Conservation (phyloP, 2,329 filamentous ascomycete genomes). For the Hypoxylon sp. region DNA sequence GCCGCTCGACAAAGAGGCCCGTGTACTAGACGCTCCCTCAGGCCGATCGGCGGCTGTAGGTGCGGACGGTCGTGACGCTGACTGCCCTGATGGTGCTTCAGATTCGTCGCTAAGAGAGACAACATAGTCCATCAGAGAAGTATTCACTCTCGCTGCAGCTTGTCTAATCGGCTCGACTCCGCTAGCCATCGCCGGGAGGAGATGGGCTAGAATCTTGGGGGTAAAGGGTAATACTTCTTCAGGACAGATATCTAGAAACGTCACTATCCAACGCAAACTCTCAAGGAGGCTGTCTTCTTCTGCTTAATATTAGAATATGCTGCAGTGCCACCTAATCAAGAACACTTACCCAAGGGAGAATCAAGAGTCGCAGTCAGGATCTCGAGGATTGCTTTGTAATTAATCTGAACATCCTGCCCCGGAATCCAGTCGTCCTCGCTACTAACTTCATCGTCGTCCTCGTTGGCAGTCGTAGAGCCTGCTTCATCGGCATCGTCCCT, state of each 20-base stretch:
- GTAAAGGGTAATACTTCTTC: slow-evolving; percentile 97
- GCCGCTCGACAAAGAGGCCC: slow-evolving; percentile 67
- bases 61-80: slow-evolving; percentile 59
- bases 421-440: slow-evolving; percentile 96
- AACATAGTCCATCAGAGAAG: slow-evolving; percentile 92
- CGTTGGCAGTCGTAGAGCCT: slow-evolving; percentile 67
- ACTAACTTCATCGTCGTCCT: slow-evolving; percentile 70
- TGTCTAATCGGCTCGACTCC: slow-evolving; percentile 90
- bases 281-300: slow-evolving; percentile 95
- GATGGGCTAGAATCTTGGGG: slow-evolving; percentile 89
- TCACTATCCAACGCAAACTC: slow-evolving; percentile 93
- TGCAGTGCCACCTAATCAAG: slow-evolving; percentile 12
- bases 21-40: slow-evolving; percentile 65
- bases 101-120: slow-evolving; percentile 86
- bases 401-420: slow-evolving; percentile 95
- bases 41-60: slow-evolving; percentile 61
- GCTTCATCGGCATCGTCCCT: slow-evolving; percentile 74
- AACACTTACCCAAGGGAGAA: slow-evolving; percentile 77
- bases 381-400: slow-evolving; percentile 90
- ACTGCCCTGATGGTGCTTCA: slow-evolving; percentile 56
- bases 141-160: slow-evolving; percentile 90
- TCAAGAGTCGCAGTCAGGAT: slow-evolving; percentile 93
- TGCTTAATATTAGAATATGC: slow-evolving; percentile 54
- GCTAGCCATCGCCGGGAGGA: slow-evolving; percentile 94
- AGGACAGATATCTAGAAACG: slow-evolving; percentile 96